phyloP scores from a whole-genome alignment of 2,329 filamentous ascomycete species.

The Arthrobotrys conoides region DNA sequence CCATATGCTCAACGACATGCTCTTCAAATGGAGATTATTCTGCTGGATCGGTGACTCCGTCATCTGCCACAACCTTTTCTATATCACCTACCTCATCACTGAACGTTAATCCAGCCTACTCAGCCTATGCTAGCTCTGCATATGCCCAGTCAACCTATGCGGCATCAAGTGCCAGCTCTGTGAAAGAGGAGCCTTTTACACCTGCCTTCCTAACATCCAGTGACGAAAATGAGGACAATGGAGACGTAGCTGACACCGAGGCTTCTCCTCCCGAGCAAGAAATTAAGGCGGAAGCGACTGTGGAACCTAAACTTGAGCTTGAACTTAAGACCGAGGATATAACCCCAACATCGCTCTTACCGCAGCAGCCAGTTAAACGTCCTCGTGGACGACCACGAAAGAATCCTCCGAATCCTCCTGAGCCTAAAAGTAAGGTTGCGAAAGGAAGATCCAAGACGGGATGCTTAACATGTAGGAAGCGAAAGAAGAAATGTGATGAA shows the following conservation, averaged over 20 bases:
- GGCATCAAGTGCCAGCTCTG: slow-evolving; percentile 47
- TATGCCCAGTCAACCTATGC: slow-evolving; percentile 47
- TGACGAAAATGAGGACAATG: slow-evolving; percentile 52
- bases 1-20: slow-evolving; percentile 57
- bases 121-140: slow-evolving; percentile 5
- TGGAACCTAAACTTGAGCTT: slow-evolving; percentile 40
- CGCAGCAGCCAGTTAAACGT: slow-evolving; percentile 70
- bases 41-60: slow-evolving; percentile 55
- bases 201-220: slow-evolving; percentile 47
- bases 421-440: slow-evolving; percentile 77
- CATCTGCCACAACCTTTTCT: slow-evolving; percentile 56
- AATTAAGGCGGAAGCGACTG: slow-evolving; percentile 26
- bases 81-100: slow-evolving; percentile 57
- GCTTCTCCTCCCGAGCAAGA: slow-evolving; percentile 56
- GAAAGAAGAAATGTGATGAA: slow-evolving; percentile 82
- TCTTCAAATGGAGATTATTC: slow-evolving; percentile 58
- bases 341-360: slow-evolving; percentile 33
- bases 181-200: slow-evolving; percentile 59
- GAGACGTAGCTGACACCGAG: slow-evolving; percentile 53
- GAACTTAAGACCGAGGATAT: slow-evolving; percentile 46
- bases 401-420: slow-evolving; percentile 76
- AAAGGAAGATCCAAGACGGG: slow-evolving; percentile 82
- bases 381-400: slow-evolving; percentile 87
- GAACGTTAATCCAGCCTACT: slow-evolving; percentile 48
- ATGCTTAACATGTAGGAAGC: slow-evolving; percentile 77